Base-by-base conservation (phyloP, 2,329 filamentous ascomycete species). In the Cladosporium cucumerinum region DNA sequence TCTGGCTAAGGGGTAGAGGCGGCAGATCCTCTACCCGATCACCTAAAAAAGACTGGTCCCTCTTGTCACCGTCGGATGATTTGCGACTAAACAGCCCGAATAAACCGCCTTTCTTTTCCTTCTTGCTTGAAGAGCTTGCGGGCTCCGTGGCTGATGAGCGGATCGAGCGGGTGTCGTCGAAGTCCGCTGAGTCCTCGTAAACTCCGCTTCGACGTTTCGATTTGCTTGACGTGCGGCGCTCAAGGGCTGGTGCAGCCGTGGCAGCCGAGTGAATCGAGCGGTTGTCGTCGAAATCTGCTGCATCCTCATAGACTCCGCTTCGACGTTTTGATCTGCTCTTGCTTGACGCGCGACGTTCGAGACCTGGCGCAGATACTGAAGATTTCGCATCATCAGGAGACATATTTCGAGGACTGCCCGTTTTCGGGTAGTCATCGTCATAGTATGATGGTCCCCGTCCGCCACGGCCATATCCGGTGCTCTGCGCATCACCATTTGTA, bases 21-120 rank as follows among this genome's bases (percentile, higher is more conserved):
- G 79, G 80, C 82, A 82, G 78, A 79, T 83, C 83, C 84, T 86
- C 85, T 83, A 83, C 85, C 85, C 84, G 80, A 78, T 80, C 79
- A 74, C 76, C 85, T 88, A 87, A 87, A 87, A 87, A 87, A 87
- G 85, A 83, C 79, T 82, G 74, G 61, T 78, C 73, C 65, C 78
- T 58, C 52, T 63, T 63, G 54, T 66, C 60, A 46, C 59, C 59
- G 52, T 66, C 66, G 48, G 73, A 75, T 2, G 80, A 80, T 71
- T 80, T 82, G 68, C 79, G 77, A 34, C 76, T 74, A 66, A 82
- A 82, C 10, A 82, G 68, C 5, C 80, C 78, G 58, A 82, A 78
- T 8, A 83, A 62, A 14, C 81, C 79, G 57, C 77, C 77, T 57
- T 46, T 54, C 48, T 80, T 80, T 68, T 79, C 80, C 59, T 80